Base-by-base conservation (phyloP, 768 basidiomycete genomes). In the Pleurotus giganteus region DNA sequence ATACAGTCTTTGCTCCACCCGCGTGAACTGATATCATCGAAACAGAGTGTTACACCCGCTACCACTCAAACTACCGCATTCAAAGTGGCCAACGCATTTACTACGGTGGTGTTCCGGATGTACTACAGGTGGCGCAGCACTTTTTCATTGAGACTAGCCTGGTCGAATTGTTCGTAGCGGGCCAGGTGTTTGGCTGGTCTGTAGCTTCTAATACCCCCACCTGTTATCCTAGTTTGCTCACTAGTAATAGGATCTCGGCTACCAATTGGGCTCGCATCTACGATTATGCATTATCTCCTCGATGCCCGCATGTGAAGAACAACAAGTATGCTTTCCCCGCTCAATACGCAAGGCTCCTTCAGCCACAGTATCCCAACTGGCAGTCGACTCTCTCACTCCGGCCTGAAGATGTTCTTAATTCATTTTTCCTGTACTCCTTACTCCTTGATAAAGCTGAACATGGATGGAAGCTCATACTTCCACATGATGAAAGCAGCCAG, bases 51-150 rank as follows among this genome's bases (percentile, higher is more conserved):
- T 45, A 55, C 13, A 65, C 64, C 17, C 62, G 46, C 13, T 69
- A 69, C 52, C 62, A 67, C 44, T 57, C 63, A 55, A 66, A 68
- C 51, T 70, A 63, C 41, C 50, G 32, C 17, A 64, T 69, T 21
- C 32, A 46, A 6, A 41, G 60, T 4, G 47, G 47, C 11, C 31
- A 41, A 3, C 57, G 64, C 5, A 62, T 56, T 4, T 69, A 70
- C 31, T 67, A 69, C 39, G 42, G 44, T 12, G 57, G 58, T 8
- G 58, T 62, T 13, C 63, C 69, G 13, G 44, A 60, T 4, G 29
- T 46, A 19, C 62, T 70, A 27, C 57, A 70, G 41, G 57, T 71
- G 19, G 61, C 57, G 13, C 59, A 69, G 39, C 68, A 71, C 54
- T 65, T 65, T 15, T 71, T 62, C 53, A 52, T 66, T 45, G 58